Evolutionary conservation across 495 filamentous ascomycete genomes (phyloP).

Genomic region (Rhypophila decipiens): DNA sequence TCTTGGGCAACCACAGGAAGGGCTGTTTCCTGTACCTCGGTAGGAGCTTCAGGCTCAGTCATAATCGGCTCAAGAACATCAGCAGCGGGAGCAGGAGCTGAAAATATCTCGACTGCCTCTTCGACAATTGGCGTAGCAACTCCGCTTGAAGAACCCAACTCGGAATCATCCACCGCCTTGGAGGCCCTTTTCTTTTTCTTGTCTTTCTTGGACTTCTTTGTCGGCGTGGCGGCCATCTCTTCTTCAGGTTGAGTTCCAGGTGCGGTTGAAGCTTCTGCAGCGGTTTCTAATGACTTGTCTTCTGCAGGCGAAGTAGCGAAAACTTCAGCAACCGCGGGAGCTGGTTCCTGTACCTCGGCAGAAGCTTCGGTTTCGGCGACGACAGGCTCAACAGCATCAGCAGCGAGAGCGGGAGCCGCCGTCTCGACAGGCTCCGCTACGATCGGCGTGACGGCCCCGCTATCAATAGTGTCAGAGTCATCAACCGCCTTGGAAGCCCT

Average conservation of each 20-base stretch:
- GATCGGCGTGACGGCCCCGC: conserved; percentile 2
- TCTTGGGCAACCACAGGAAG: too few species aligned
- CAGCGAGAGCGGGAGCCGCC: neutral
- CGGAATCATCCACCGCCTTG: conserved; percentile 5
- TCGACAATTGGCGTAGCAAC: neutral
- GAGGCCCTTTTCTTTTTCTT: conserved; percentile 19
- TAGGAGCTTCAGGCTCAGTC: neutral
- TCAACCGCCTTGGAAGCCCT: conserved; percentile 12
- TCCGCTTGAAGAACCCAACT: conserved; percentile 5
- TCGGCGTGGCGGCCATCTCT: conserved; percentile 3
- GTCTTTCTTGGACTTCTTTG: conserved; percentile 21
- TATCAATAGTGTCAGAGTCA: conserved; percentile 12
- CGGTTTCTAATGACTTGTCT: neutral
- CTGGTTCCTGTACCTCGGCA: neutral
- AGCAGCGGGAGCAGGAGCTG: neutral
- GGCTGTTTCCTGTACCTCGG: neutral
- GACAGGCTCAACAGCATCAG: neutral
- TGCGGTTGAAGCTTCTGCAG: neutral
- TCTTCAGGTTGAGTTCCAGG: neutral
- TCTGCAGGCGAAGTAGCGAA: too few species aligned
- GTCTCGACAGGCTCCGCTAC: too few species aligned
- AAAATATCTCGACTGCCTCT: too few species aligned
- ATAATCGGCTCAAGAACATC: too few species aligned
- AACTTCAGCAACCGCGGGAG: too few species aligned
- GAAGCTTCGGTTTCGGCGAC: neutral